phyloP scores from a whole-genome alignment of 2,329 filamentous ascomycete genomes.

The Neofusicoccum parvum region DNA sequence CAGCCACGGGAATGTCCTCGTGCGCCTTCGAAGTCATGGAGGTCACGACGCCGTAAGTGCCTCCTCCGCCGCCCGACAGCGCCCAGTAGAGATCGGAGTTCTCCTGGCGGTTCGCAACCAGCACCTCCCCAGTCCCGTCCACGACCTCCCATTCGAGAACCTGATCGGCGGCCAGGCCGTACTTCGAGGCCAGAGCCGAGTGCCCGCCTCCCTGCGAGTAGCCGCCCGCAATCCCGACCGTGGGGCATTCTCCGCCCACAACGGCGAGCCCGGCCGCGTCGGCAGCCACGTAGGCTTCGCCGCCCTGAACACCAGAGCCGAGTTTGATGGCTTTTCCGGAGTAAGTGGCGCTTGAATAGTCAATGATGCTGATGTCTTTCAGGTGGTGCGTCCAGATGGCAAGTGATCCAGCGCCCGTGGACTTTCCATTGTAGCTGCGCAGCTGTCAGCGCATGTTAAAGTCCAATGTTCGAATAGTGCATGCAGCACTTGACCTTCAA shows the following conservation, averaged over 20 bases:
- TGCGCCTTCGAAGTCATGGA: slow-evolving; percentile 35
- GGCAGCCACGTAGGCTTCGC: slow-evolving; percentile 32
- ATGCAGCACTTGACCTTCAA: no score
- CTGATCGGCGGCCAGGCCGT: slow-evolving; percentile 37
- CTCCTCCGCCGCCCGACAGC: slow-evolving; percentile 35
- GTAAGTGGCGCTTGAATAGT: slow-evolving; percentile 31
- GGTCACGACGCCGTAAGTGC: slow-evolving; percentile 35
- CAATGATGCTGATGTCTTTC: slow-evolving; percentile 35
- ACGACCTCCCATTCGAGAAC: slow-evolving; percentile 36
- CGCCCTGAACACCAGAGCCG: slow-evolving; percentile 36
- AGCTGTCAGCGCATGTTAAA: background rate
- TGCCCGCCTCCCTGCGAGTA: slow-evolving; percentile 37
- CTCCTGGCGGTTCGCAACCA: slow-evolving; percentile 28
- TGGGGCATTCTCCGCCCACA: slow-evolving; percentile 35
- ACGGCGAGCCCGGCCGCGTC: slow-evolving; percentile 27
- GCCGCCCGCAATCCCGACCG: slow-evolving; percentile 37
- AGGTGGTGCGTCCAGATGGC: slow-evolving; percentile 42
- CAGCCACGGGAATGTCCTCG: slow-evolving; percentile 28
- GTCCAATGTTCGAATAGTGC: no score
- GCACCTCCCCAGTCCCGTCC: slow-evolving; percentile 32
- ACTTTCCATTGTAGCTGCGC: slow-evolving; percentile 33
- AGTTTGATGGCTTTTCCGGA: slow-evolving; percentile 32
- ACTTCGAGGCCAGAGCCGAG: slow-evolving; percentile 6
- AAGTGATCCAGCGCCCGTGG: slow-evolving; percentile 36
- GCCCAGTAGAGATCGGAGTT: slow-evolving; percentile 42